Conservation (phyloP, 345 rosid genomes). For the Bretschneidera sinensis region DNA sequence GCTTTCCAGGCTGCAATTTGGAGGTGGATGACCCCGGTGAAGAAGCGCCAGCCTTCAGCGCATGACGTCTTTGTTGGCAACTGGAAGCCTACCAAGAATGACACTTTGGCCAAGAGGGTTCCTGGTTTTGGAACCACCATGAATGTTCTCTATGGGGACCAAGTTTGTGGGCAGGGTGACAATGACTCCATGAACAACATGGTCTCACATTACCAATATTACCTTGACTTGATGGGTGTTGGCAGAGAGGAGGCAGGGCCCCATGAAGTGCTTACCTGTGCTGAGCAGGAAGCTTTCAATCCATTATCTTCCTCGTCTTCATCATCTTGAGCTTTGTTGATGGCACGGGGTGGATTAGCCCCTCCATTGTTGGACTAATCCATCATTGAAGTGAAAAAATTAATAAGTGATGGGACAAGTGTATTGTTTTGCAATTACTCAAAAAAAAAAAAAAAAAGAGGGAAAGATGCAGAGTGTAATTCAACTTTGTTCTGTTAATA, state of each 20-base stretch:
- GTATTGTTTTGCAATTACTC: not conserved
- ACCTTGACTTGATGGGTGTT: conserved; percentile 80
- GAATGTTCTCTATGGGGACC: conserved; percentile 71
- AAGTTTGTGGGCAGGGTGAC: conserved; percentile 59
- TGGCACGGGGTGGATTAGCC: too few species aligned
- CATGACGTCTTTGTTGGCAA: conserved; percentile 70
- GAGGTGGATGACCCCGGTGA: conserved; percentile 88
- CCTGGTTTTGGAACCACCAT: conserved; percentile 83
- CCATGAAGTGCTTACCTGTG: conserved; percentile 63
- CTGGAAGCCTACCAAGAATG: conserved; percentile 86
- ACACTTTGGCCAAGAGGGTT: conserved; percentile 58
- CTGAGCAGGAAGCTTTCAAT: conserved; percentile 60
- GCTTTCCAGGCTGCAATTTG: conserved; percentile 79
- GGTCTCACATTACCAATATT: conserved; percentile 62
- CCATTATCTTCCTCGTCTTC: conserved; percentile 35
- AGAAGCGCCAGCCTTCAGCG: conserved; percentile 71
- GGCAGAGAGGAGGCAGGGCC: conserved; percentile 92
- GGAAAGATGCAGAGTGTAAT: too few species aligned
- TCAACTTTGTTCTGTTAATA: too few species aligned
- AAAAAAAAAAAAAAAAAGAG: too few species aligned
- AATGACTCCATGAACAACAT: conserved; percentile 70
- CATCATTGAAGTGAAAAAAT: too few species aligned
- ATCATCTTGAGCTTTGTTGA: conserved; percentile 23
- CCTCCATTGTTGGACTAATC: too few species aligned
- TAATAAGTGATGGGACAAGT: not conserved